Conservation (phyloP, 2,329 filamentous ascomycete genomes). For the Xylaria digitata region DNA sequence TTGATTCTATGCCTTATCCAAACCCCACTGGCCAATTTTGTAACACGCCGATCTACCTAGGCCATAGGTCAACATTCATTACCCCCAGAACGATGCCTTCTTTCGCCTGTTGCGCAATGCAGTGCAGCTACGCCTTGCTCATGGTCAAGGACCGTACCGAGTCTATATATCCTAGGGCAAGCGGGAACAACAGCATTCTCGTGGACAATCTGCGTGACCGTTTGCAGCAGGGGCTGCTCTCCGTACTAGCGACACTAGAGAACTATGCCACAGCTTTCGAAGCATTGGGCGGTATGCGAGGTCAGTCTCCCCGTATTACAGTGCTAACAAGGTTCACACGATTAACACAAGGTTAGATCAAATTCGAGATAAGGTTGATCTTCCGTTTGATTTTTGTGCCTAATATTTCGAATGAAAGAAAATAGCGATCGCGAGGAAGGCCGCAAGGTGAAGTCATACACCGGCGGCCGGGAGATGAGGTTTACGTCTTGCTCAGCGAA, state of each 20-base stretch:
- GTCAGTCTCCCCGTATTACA: conserved; percentile 44
- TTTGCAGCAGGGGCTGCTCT: conserved; percentile 56
- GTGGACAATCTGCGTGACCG: conserved; percentile 54
- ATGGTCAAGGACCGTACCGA: conserved; percentile 57
- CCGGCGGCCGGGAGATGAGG: neutral
- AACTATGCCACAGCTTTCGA: conserved; percentile 59
- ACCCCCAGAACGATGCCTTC: conserved; percentile 59
- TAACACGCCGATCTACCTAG: conserved; percentile 52
- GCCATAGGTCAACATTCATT: conserved; percentile 52
- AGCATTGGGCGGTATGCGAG: conserved; percentile 59
- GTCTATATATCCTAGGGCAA: conserved; percentile 51
- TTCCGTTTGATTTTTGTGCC: conserved; percentile 40
- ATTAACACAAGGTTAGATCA: conserved; percentile 44
- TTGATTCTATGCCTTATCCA: conserved; percentile 60
- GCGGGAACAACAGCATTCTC: conserved; percentile 41
- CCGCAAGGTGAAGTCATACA: neutral
- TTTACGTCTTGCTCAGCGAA: neutral
- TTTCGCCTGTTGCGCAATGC: conserved; percentile 60
- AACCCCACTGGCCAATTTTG: conserved; percentile 53
- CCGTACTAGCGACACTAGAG: conserved; percentile 55
- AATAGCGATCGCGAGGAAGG: neutral
- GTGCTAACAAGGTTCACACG: neutral
- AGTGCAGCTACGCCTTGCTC: conserved; percentile 57
- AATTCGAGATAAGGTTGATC: conserved; percentile 49
- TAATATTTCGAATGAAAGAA: neutral